Percentiles rank a stretch among this genome's conserved stretches.
Conservation (phyloP, 495 filamentous ascomycete genomes). For the Tuber magnatum region DNA sequence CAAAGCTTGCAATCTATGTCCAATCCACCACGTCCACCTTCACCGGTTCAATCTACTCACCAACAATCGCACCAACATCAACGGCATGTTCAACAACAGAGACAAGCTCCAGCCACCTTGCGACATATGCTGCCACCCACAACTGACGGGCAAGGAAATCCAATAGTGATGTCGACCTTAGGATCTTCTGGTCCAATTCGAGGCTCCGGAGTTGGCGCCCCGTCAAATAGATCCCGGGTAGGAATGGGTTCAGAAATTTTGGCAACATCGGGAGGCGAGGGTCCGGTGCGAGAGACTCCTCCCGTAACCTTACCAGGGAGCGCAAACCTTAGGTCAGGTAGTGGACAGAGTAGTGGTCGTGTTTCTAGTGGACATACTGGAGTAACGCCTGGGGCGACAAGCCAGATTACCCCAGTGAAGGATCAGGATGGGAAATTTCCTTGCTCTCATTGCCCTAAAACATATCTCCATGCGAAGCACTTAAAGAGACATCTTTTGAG, state of each 20-base stretch:
- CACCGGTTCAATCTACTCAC: slow-evolving; percentile 17
- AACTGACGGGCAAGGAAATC: not conserved
- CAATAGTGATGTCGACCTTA: not conserved
- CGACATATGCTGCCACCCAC: slow-evolving; percentile 32
- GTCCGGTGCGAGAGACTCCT: not conserved
- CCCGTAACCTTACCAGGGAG: not conserved
- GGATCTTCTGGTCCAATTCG: not conserved
- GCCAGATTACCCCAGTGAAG: slow-evolving; percentile 77
- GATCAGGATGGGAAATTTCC: slow-evolving; percentile 95
- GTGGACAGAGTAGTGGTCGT: slow-evolving; percentile 68
- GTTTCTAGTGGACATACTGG: slow-evolving; percentile 63
- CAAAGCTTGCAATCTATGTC: not conserved
- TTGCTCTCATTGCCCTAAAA: slow-evolving; percentile 94
- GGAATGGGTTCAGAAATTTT: not conserved
- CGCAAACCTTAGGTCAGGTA: slow-evolving; percentile 2
- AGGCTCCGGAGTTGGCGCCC: not conserved
- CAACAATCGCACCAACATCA: slow-evolving; percentile 23
- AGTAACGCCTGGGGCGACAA: slow-evolving; percentile 56
- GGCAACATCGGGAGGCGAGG: not conserved
- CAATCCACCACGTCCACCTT: slow-evolving; percentile 12
- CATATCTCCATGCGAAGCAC: slow-evolving; percentile 95
- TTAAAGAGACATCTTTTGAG: slow-evolving; percentile 89
- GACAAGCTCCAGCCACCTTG: slow-evolving; percentile 27
- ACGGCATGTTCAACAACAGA: slow-evolving; percentile 28
- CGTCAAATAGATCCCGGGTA: not conserved